Percentiles rank a stretch among this genome's conserved stretches.
phyloP scores from a whole-genome alignment of 345 rosid species.

The Heritiera littoralis region DNA sequence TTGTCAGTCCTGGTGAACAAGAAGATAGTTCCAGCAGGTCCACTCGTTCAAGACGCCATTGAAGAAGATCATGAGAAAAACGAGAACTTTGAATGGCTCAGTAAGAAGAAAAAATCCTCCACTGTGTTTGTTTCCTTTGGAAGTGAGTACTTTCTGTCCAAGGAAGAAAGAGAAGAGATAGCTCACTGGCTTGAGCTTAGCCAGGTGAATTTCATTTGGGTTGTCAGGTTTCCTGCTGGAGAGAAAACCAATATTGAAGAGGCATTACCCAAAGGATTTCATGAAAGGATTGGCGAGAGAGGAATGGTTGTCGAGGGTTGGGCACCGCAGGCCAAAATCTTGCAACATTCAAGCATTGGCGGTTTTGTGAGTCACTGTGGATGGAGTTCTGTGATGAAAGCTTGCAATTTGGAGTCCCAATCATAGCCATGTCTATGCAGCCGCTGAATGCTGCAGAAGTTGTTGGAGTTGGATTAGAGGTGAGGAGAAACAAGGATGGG shows the following conservation, averaged over 20 bases:
- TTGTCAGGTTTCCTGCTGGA: slow-evolving; percentile 19
- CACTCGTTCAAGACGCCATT: slow-evolving; percentile 29
- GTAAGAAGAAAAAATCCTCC: slow-evolving; percentile 29
- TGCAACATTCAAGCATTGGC: slow-evolving; percentile 27
- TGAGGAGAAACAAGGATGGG: slow-evolving; percentile 21
- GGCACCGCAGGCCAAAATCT: slow-evolving; percentile 41
- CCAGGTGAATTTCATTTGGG: slow-evolving; percentile 41
- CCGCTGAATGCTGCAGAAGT: slow-evolving; percentile 38
- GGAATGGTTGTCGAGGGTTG: slow-evolving; percentile 37
- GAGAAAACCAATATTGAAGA: slow-evolving; percentile 17
- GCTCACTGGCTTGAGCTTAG: slow-evolving; percentile 42
- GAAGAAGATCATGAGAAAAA: background rate
- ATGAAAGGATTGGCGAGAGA: slow-evolving; percentile 23
- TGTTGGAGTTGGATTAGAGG: slow-evolving; percentile 39
- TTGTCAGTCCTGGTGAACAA: slow-evolving; percentile 24
- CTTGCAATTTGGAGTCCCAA: slow-evolving; percentile 37
- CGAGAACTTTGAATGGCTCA: slow-evolving; percentile 35
- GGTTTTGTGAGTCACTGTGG: slow-evolving; percentile 52
- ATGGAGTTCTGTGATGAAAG: slow-evolving; percentile 41
- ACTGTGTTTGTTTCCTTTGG: slow-evolving; percentile 42
- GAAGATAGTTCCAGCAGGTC: slow-evolving; percentile 37
- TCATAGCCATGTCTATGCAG: slow-evolving; percentile 44
- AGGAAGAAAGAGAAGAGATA: slow-evolving; percentile 35
- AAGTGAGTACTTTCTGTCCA: slow-evolving; percentile 36
- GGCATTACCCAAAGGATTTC: slow-evolving; percentile 35